Conservation (phyloP, 2,329 filamentous ascomycete species). For the Trichoderma asperellum region DNA sequence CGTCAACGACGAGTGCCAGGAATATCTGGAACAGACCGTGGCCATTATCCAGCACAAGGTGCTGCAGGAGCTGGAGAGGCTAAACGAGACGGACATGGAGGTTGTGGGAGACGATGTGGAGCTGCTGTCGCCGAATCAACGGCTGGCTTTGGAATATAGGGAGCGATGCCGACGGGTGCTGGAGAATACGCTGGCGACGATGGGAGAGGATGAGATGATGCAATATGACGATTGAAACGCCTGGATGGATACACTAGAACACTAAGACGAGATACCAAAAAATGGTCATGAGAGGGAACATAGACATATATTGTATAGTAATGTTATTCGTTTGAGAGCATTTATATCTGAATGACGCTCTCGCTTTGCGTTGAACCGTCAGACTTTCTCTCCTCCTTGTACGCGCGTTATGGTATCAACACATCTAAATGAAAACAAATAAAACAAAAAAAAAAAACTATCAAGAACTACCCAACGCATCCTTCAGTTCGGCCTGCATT, state of each 20-base stretch:
- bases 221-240: conserved; percentile 4
- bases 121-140: conserved; percentile 50
- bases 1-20: conserved; percentile 37
- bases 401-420: background rate
- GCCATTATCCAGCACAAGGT: conserved; percentile 51
- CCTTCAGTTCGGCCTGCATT: conserved; percentile 41
- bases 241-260: background rate
- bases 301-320: conserved; percentile 11
- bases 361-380: background rate
- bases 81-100: conserved; percentile 53
- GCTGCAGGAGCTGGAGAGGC: conserved; percentile 48
- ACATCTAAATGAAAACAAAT: background rate
- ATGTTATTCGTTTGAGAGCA: conserved; percentile 12
- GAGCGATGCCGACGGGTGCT: conserved; percentile 54
- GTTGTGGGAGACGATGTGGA: conserved; percentile 46
- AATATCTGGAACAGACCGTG: conserved; percentile 43
- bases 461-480: background rate
- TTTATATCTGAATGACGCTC: conserved; percentile 3
- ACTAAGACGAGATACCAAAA: background rate
- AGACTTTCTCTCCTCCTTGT: background rate
- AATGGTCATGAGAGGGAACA: background rate
- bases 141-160: conserved; percentile 54
- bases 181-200: conserved; percentile 48
- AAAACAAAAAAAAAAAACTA: background rate
- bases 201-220: conserved; percentile 41